These are phyloP conservation scores for Penicillium canescens DNA, from an alignment of 495 filamentous ascomycete genomes.

Conservation along the genomic window DNA sequence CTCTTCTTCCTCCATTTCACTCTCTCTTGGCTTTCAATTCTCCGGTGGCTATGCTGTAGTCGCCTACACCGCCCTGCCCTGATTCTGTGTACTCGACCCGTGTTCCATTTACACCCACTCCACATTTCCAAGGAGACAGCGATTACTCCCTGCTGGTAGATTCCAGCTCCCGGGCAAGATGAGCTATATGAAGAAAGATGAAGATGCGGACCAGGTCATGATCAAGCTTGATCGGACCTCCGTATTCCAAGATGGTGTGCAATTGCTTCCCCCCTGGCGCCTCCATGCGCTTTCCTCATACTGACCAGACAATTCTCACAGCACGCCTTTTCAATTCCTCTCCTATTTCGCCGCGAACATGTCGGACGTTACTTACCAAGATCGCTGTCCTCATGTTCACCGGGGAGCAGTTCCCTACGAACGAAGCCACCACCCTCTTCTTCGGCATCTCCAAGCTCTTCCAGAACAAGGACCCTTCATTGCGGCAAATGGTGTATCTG, in stretches of 20 bases:
- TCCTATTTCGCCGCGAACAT: constrained; percentile 91
- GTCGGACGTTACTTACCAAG: constrained; percentile 94
- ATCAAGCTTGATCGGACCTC: constrained; percentile 97
- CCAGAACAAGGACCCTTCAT: constrained; percentile 97
- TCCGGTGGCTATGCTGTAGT: constrained; percentile 27
- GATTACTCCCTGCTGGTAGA: constrained; percentile 35
- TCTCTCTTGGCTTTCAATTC: constrained; percentile 6
- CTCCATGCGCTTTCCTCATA: constrained; percentile 15
- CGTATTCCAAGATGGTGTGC: constrained; percentile 96
- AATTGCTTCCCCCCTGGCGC: constrained; percentile 25
- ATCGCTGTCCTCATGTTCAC: constrained; percentile 96
- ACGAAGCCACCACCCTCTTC: constrained; percentile 97
- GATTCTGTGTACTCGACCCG: constrained; percentile 28
- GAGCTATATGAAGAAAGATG: constrained; percentile 98
- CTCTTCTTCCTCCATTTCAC: constrained; percentile 1
- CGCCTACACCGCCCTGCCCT: constrained; percentile 34
- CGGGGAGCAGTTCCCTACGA: constrained; percentile 92
- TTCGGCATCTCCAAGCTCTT: constrained; percentile 99
- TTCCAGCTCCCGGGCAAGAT: constrained; percentile 55
- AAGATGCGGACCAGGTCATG: constrained; percentile 89
- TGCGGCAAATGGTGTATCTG: constrained; percentile 99
- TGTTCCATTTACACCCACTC: constrained; percentile 27
- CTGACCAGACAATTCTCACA: constrained; percentile 40
- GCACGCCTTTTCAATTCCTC: constrained; percentile 97
- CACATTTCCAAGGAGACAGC: constrained; percentile 19